These are phyloP conservation scores for Luffa acutangula DNA, from an alignment of 306 rosid species.

Conservation along the genomic window DNA sequence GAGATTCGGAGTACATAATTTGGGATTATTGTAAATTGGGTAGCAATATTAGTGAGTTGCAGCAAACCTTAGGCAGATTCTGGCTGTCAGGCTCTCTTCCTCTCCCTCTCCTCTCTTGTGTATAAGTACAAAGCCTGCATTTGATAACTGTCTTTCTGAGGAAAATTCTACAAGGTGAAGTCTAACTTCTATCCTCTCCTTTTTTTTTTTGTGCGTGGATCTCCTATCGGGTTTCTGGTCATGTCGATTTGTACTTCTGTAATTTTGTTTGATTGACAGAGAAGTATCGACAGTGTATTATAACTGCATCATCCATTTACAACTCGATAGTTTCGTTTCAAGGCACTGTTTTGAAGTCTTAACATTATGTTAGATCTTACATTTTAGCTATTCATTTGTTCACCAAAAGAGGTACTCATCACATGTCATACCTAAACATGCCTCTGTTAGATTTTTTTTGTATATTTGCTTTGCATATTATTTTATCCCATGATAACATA, in stretches of 20 bases:
- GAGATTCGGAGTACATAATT: conserved; percentile 38
- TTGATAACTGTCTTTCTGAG: neutral
- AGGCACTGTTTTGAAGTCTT: conserved; percentile 1
- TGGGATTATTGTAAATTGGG: conserved; percentile 6
- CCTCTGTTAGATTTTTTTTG: neutral
- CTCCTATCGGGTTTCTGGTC: neutral
- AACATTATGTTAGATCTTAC: neutral
- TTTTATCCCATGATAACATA: neutral
- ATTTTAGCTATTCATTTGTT: neutral
- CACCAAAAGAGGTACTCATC: neutral
- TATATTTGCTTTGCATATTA: neutral
- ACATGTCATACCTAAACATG: neutral
- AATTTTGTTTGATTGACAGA: conserved; percentile 2
- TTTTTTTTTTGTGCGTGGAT: neutral
- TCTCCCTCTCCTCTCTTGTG: neutral
- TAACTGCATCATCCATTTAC: neutral
- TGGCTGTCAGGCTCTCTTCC: neutral
- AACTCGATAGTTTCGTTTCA: neutral
- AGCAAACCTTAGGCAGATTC: conserved; percentile 11
- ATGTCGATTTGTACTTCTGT: neutral
- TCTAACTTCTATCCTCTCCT: neutral
- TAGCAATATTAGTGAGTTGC: conserved; percentile 7
- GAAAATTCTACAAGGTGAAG: neutral
- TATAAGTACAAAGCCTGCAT: conserved; percentile 2
- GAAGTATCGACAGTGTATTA: conserved; percentile 6